A percentile compares a stretch with the other conserved stretches of the same genome.
These are phyloP conservation scores for Cladorrhinum samala DNA, from an alignment of 495 filamentous ascomycete genomes.

Conservation along the genomic window DNA sequence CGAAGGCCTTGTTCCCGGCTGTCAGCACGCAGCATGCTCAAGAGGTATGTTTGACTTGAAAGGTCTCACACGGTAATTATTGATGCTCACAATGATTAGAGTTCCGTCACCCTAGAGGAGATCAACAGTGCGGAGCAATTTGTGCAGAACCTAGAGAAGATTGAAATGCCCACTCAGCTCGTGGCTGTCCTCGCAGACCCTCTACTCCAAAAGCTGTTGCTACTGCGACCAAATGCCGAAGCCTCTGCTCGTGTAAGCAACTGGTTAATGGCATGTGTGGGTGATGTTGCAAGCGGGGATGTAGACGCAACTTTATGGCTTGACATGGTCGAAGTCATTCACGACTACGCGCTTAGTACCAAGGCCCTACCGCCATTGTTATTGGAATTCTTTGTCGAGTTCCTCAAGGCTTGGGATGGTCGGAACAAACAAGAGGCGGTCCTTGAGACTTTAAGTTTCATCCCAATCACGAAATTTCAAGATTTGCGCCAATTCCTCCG, in stretches of 20 bases:
- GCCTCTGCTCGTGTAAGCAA: conserved; percentile 54
- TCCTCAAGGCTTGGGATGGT: conserved; percentile 66
- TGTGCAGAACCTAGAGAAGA: conserved; percentile 66
- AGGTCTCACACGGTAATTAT: no score
- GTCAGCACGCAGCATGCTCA: conserved; percentile 69
- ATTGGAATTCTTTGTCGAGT: conserved; percentile 55
- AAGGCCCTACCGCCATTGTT: conserved; percentile 61
- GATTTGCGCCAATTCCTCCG: conserved; percentile 49
- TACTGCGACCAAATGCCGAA: conserved; percentile 54
- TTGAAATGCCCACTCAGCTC: conserved; percentile 76
- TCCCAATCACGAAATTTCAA: conserved; percentile 58
- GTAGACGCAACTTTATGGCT: conserved; percentile 43
- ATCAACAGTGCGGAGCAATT: conserved; percentile 67
- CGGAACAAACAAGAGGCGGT: conserved; percentile 51
- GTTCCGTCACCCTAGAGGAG: conserved; percentile 69
- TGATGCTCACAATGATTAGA: conserved; percentile 29
- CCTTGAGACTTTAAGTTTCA: conserved; percentile 58
- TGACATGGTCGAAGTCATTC: conserved; percentile 53
- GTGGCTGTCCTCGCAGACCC: conserved; percentile 70
- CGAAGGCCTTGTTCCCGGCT: conserved; percentile 50
- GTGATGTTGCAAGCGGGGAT: conserved; percentile 51
- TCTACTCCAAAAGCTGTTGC: conserved; percentile 70
- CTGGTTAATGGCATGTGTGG: conserved; percentile 58
- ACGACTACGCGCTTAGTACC: conserved; percentile 53
- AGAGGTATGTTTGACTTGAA: no score